Evolutionary conservation across 768 basidiomycete genomes (phyloP).

Genomic region (Lactifluus piperatus): DNA sequence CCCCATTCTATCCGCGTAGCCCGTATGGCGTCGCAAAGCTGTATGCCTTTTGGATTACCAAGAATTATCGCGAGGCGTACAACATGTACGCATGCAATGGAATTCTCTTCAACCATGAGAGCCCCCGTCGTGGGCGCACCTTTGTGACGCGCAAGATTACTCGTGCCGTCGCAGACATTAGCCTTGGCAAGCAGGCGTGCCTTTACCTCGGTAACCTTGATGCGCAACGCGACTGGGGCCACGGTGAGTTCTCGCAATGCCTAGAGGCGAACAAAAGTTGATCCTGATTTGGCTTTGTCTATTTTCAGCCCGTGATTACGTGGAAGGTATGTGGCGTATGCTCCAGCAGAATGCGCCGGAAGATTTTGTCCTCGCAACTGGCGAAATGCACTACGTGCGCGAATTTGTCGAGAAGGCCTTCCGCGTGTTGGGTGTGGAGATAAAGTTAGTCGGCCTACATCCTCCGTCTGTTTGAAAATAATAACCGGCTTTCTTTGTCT

Average conservation of each 20-base stretch:
- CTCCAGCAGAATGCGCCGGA: slow-evolving; percentile 77
- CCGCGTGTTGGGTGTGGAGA: slow-evolving; percentile 49
- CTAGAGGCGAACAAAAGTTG: background rate
- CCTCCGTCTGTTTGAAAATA: background rate
- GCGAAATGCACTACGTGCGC: slow-evolving; percentile 91
- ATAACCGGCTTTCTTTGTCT: slow-evolving; percentile 8
- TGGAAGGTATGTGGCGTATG: slow-evolving; percentile 98
- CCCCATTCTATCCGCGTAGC: slow-evolving; percentile 96
- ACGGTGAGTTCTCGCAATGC: slow-evolving; percentile 45
- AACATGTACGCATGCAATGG: slow-evolving; percentile 96
- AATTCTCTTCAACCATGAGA: slow-evolving; percentile 97
- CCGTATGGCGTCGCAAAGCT: slow-evolving; percentile 96
- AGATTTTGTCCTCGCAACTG: slow-evolving; percentile 93
- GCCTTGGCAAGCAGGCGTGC: slow-evolving; percentile 79
- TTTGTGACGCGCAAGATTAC: slow-evolving; percentile 96
- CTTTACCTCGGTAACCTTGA: slow-evolving; percentile 93
- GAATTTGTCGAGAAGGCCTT: slow-evolving; percentile 92
- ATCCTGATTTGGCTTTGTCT: background rate
- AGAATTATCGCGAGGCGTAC: slow-evolving; percentile 92
- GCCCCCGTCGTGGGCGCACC: slow-evolving; percentile 86
- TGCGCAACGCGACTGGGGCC: slow-evolving; percentile 96
- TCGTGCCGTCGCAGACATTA: slow-evolving; percentile 88
- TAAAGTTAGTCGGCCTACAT: slow-evolving; percentile 40
- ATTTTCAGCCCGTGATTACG: slow-evolving; percentile 67
- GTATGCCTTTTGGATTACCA: slow-evolving; percentile 84